Conservation (phyloP, 306 rosid species). For the Macrotyloma uniflorum region DNA sequence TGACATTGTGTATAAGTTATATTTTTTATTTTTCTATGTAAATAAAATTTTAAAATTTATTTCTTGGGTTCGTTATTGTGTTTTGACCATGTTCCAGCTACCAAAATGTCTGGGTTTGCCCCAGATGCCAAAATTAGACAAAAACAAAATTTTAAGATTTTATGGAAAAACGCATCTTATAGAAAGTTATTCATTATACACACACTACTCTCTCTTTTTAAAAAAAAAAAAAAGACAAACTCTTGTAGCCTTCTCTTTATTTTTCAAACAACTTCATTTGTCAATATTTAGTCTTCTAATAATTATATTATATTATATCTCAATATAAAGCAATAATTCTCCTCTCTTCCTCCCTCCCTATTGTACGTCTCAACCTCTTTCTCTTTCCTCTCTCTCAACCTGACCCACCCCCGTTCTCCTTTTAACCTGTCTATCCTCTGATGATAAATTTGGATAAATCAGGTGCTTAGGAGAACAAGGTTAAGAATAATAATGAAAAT, state of each 20-base stretch:
- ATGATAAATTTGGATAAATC: too few species aligned
- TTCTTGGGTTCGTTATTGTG: background rate
- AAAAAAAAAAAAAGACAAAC: too few species aligned
- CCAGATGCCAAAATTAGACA: too few species aligned
- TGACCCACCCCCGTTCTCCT: background rate
- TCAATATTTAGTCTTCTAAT: background rate
- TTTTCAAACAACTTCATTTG: background rate
- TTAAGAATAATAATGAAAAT: background rate
- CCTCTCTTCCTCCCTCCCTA: too few species aligned
- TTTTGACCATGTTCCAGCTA: background rate
- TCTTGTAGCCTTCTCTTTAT: background rate
- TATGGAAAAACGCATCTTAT: too few species aligned
- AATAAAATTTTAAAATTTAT: background rate
- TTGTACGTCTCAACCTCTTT: too few species aligned
- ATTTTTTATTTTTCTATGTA: background rate
- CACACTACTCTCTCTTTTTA: background rate
- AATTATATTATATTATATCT: background rate
- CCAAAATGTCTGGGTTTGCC: background rate
- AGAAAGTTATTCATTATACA: background rate
- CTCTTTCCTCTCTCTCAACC: background rate
- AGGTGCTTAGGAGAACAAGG: too few species aligned
- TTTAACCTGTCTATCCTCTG: too few species aligned
- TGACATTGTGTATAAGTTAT: background rate
- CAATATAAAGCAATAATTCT: background rate
- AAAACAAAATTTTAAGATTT: too few species aligned